Base-by-base conservation (phyloP, 1,284 basidiomycete species). In the Tylopilus orsonianus region DNA sequence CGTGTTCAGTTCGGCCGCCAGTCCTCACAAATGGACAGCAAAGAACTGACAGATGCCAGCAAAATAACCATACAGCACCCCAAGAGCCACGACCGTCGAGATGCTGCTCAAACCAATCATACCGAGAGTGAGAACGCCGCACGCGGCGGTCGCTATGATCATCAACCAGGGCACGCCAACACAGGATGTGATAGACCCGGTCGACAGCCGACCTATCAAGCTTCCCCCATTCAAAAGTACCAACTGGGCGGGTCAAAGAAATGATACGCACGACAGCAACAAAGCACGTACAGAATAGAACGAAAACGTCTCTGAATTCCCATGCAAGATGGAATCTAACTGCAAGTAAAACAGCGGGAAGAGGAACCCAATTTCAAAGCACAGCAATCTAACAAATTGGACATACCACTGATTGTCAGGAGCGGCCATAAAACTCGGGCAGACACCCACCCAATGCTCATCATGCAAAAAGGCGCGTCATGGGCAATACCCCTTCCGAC, bases 1-100 rank as follows among this genome's bases (percentile, higher is more conserved):
- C 29, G 5, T 5, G 14, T 49, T 52, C n/a, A 48, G 42, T 16
- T 20, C n/a, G 26, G 26, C 22, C 20, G 3, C 16, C 20, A 8
- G 19, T 37, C 13, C 8, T 4, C 33, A 32, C 14, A 42, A 46
- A 54, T 12, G 16, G 59, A 51, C 44, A 9, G 18, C 2, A 10
- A 30, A 50, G 2, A 13, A 60, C 69, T 42, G 32, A 72, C 73
- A 67, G n/a, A 56, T n/a, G 13, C 75, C 75, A 14, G 67, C 56
- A 46, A 69, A 70, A 19, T 74, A 64, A 0, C 76, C 76, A 56
- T 62, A 73, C 2, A 49, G 19, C 6, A 41, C 42, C 3, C 56
- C 58, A 13, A 70, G 41, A 1, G 47, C 41, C 13, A 59, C 55
- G 18, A 67, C 53, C 1, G 62, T 50, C 7, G 50, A 39, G 6